Evolutionary conservation across 176 grass and related monocot species (phyloP), one percentile per base, ranked within the genome.

Genomic region (Musa acuminata): DNA sequence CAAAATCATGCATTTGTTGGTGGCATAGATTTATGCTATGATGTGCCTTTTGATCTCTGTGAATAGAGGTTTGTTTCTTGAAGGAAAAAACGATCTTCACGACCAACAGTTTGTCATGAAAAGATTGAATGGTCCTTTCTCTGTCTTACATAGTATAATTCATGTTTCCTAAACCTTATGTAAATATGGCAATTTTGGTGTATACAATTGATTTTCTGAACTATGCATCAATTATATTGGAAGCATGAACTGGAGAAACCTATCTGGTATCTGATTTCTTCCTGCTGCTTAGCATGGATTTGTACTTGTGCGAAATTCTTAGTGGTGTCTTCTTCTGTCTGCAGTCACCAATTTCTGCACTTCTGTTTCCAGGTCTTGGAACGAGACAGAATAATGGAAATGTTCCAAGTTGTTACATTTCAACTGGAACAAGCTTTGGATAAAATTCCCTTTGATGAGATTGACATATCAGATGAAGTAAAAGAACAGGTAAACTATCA

Each of bases 381-480:
- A 60, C 35, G n/a, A 21, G 75, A 77, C 49, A 63, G 24, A 25
- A 63, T 77, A 65, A 24, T 65, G 75, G 29, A 51, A 8, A 77
- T 3, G 12, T 77, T 77, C 49, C 75, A 65, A 26, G 59, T 16
- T 2, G 29, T 52, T 24, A 77, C 49, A 25, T 50, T 19, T 77
- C 75, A 77, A 24, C 58, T 77, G 2, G 60, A 77, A 25, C 59
- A 64, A 24, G 75, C 75, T 51, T 52, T 77, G 58, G 58, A 21
- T 64, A 60, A 77, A 51, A 64, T 77, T 64, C 9, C 59, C 60
- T 24, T 77, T 52, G 58, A 77, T 64, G 75, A 77, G 3, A 43
- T 77, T 52, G 59, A 77, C 49, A 64, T 77, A 77, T 65, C 75
- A 64, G 75, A 77, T 64, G 75, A 77, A 77, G 58, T 77, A 2